A percentile compares a stretch with the other conserved stretches of the same genome.
phyloP scores from a whole-genome alignment of 1,284 basidiomycete genomes.

The Inonotus obliquus region DNA sequence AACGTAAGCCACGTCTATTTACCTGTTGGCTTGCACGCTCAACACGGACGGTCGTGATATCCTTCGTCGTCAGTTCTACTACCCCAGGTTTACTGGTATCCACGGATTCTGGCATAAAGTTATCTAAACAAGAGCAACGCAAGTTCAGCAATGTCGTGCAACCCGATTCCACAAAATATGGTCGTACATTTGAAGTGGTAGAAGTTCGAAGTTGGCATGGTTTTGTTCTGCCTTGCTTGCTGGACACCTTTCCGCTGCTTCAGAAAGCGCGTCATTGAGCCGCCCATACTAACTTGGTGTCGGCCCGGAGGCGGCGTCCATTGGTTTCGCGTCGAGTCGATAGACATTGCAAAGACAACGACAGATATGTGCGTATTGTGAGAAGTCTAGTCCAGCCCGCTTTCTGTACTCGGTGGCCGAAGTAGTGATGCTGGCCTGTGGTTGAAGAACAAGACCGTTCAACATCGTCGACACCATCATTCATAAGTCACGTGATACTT shows the following conservation, averaged over 20 bases:
- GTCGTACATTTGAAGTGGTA: slow-evolving; percentile 67
- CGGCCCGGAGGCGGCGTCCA: slow-evolving; percentile 56
- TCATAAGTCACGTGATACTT: too few species aligned
- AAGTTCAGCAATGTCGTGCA: slow-evolving; percentile 2
- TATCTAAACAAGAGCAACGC: slow-evolving; percentile 40
- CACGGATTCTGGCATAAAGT: slow-evolving; percentile 68
- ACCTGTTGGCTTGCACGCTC: slow-evolving; percentile 64
- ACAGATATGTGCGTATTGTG: neutral
- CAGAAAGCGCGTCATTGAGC: slow-evolving; percentile 51
- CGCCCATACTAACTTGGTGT: slow-evolving; percentile 50
- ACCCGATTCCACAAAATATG: neutral
- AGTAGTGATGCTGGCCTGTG: neutral
- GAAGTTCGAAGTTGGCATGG: slow-evolving; percentile 57
- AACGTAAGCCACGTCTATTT: slow-evolving; percentile 16
- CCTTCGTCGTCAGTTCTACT: slow-evolving; percentile 52
- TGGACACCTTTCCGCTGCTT: slow-evolving; percentile 50
- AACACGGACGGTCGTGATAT: slow-evolving; percentile 46
- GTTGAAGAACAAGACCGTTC: too few species aligned
- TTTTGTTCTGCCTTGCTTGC: slow-evolving; percentile 15
- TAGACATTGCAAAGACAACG: slow-evolving; percentile 3
- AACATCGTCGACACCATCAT: too few species aligned
- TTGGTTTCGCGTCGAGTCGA: neutral
- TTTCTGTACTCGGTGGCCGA: neutral
- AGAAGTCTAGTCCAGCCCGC: neutral
- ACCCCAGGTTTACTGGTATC: slow-evolving; percentile 58